Percentiles rank a stretch among this genome's conserved stretches.
phyloP scores from a whole-genome alignment of 163 green algal genomes.

The Scenedesmus sp. region DNA sequence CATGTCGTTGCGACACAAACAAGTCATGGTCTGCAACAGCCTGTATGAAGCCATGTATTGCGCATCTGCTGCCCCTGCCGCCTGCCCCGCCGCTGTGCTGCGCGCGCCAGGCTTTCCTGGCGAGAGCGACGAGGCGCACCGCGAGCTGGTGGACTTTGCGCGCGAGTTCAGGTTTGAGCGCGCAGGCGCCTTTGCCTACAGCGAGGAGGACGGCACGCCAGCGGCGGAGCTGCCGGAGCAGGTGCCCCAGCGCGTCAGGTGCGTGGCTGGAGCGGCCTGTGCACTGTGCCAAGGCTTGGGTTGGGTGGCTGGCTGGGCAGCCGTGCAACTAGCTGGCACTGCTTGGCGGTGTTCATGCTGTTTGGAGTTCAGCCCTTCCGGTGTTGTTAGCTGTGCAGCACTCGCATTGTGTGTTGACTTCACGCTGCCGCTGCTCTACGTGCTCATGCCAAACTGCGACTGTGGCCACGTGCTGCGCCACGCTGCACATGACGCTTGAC shows the following conservation, averaged over 20 bases:
- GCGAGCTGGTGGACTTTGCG: constrained; percentile 83
- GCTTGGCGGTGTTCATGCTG: background rate
- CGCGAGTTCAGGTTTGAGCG: constrained; percentile 83
- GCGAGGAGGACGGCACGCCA: constrained; percentile 92
- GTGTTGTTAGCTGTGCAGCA: background rate
- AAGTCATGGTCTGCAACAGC: too few relatives aligned
- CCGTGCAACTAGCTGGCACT: too few relatives aligned
- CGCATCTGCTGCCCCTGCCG: background rate
- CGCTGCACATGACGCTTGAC: too few relatives aligned
- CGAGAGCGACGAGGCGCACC: constrained; percentile 84
- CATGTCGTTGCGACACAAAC: too few relatives aligned
- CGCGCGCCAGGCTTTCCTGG: constrained; percentile 74
- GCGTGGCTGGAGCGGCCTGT: background rate
- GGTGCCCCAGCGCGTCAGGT: constrained; percentile 53
- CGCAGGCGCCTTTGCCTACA: constrained; percentile 90
- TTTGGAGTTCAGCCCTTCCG: background rate
- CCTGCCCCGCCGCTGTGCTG: background rate
- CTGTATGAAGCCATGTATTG: background rate
- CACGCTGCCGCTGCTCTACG: background rate
- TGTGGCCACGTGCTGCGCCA: too few relatives aligned
- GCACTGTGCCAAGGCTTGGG: background rate
- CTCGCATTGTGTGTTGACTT: background rate
- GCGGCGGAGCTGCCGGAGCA: constrained; percentile 79
- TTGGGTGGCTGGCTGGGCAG: background rate
- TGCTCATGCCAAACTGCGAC: too few relatives aligned